These are phyloP conservation scores for Lipomyces sp. DNA, from an alignment of 805 yeast species.

Conservation along the genomic window DNA sequence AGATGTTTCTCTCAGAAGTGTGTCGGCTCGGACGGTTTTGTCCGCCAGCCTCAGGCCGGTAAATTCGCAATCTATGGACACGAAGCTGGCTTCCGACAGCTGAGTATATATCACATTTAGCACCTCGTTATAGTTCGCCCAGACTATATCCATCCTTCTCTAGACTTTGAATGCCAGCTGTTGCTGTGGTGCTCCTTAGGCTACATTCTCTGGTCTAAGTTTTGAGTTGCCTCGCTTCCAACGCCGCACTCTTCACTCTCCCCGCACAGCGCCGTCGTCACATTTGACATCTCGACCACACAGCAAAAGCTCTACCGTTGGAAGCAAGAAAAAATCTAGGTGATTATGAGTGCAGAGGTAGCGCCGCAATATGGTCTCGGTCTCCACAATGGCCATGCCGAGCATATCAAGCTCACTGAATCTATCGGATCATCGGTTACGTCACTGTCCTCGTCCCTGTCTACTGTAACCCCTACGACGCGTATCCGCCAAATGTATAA, in stretches of 20 bases:
- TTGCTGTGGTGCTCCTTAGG: not conserved
- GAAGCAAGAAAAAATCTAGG: not conserved
- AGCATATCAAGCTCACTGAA: not conserved
- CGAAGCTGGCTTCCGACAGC: not conserved
- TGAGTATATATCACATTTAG: not conserved
- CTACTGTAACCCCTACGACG: slow-evolving; percentile 11
- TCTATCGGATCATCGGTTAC: slow-evolving; percentile 4
- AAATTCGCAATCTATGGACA: slow-evolving; percentile 1
- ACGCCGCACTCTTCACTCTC: not conserved
- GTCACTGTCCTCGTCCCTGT: slow-evolving; percentile 17
- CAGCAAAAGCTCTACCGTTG: not conserved
- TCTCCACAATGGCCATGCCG: not conserved
- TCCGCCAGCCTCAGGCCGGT: slow-evolving; percentile 4
- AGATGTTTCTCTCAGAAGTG: not conserved
- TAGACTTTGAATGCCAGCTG: not conserved
- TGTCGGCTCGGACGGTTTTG: not conserved
- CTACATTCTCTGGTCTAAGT: no score
- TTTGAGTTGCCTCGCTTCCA: not conserved
- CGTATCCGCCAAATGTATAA: slow-evolving; percentile 16
- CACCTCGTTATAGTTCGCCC: not conserved
- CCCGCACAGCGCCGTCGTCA: no score
- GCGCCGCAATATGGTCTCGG: not conserved
- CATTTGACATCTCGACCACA: not conserved
- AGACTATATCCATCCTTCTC: slow-evolving; percentile 1
- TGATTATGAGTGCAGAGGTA: not conserved